phyloP scores from a whole-genome alignment of 108 stramenopile genomes.

The Pseudonitzschia pungens region DNA sequence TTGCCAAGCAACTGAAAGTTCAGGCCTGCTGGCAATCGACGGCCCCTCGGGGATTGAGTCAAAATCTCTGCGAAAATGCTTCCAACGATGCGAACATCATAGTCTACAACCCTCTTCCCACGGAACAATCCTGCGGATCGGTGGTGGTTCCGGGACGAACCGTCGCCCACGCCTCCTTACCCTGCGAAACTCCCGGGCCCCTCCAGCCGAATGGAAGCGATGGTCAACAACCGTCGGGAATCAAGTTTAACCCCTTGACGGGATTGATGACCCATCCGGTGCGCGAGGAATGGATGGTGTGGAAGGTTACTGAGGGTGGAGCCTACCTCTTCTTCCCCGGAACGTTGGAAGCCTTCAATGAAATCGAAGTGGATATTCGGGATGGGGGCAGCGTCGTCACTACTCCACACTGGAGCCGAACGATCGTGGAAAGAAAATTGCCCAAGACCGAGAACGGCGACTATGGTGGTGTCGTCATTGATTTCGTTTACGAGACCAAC shows the following conservation, averaged over 20 bases:
- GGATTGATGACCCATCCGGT: constrained; percentile 56
- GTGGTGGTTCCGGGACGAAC: constrained; percentile 32
- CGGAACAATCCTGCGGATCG: constrained; percentile 45
- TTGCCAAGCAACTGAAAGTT: not conserved
- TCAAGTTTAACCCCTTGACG: constrained; percentile 44
- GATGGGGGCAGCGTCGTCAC: constrained; percentile 42
- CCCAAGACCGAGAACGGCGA: constrained; percentile 1
- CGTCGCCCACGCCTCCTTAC: constrained; percentile 22
- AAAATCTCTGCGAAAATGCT: constrained; percentile 37
- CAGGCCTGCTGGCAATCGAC: constrained; percentile 43
- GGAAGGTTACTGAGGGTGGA: constrained; percentile 59
- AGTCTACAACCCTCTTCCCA: constrained; percentile 54
- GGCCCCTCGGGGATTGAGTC: constrained; percentile 40
- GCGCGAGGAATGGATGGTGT: constrained; percentile 62
- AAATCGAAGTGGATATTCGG: constrained; percentile 25
- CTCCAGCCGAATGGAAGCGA: not conserved
- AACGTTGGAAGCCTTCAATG: constrained; percentile 19
- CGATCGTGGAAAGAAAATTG: constrained; percentile 39
- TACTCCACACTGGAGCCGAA: constrained; percentile 53
- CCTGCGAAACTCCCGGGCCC: constrained; percentile 48
- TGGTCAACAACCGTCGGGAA: constrained; percentile 8
- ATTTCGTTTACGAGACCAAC: constrained; percentile 59
- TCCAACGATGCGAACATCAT: constrained; percentile 11
- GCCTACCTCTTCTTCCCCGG: constrained; percentile 68
- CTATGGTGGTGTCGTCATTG: constrained; percentile 37